phyloP scores from a whole-genome alignment of 1,139 yeast species.

The Kodamaea sp. region DNA sequence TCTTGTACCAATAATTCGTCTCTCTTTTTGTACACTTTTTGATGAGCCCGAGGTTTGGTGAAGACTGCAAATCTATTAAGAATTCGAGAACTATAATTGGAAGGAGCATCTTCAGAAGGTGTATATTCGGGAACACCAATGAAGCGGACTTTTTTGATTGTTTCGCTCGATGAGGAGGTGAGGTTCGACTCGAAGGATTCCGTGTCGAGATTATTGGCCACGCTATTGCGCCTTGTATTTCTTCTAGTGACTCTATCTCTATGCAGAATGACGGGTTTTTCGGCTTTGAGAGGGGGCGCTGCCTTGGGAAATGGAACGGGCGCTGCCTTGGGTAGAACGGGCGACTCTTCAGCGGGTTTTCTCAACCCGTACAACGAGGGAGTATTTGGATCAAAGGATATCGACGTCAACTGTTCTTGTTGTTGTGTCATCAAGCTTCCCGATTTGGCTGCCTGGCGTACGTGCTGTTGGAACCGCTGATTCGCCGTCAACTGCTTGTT shows the following conservation, averaged over 20 bases:
- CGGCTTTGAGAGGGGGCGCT: conserved; percentile 5
- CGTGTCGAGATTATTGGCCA: conserved; percentile 13
- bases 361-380: conserved; percentile 30
- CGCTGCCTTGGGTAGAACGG: background rate
- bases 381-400: conserved; percentile 40
- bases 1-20: conserved; percentile 51
- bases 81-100: conserved; percentile 44
- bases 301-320: conserved; percentile 6
- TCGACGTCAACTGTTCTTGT: conserved; percentile 33
- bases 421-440: conserved; percentile 42
- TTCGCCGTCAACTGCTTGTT: conserved; percentile 28
- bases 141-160: conserved; percentile 46
- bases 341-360: conserved; percentile 15
- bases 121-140: conserved; percentile 50
- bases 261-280: conserved; percentile 2
- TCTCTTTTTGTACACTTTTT: conserved; percentile 28
- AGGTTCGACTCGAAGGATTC: conserved; percentile 8
- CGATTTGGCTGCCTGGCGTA: conserved; percentile 37
- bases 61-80: conserved; percentile 45
- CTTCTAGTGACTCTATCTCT: conserved; percentile 33
- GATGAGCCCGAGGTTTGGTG: conserved; percentile 21
- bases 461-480: conserved; percentile 40
- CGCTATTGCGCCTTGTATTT: conserved; percentile 33
- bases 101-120: conserved; percentile 56
- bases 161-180: conserved; percentile 9